phyloP scores from a whole-genome alignment of 2,329 filamentous ascomycete genomes.

The Colletotrichum cuscutae region DNA sequence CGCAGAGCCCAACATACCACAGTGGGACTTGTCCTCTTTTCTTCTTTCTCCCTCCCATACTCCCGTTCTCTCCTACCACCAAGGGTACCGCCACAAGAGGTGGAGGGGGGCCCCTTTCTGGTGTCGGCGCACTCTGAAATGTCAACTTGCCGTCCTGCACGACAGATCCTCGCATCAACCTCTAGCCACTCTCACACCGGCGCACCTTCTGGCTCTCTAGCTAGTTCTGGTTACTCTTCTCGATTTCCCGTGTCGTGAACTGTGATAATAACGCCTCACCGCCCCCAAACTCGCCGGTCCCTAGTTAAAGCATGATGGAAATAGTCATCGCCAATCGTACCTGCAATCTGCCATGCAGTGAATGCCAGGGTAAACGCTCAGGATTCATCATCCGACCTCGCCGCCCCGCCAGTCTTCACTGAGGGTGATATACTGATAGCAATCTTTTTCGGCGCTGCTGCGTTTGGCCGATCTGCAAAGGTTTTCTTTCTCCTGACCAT shows the following conservation, averaged over 20 bases:
- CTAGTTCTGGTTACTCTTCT: conserved; percentile 26
- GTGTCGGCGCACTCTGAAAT: neutral
- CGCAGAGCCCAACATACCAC: conserved; percentile 9
- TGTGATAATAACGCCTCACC: conserved; percentile 30
- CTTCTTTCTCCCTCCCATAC: neutral
- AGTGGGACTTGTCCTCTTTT: conserved; percentile 8
- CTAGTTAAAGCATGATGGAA: conserved; percentile 28
- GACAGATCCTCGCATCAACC: neutral
- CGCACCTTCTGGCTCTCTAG: conserved; percentile 2
- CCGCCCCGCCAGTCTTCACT: conserved; percentile 51
- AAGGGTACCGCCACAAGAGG: neutral
- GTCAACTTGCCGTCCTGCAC: conserved; percentile 22
- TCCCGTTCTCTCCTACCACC: neutral
- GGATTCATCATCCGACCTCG: conserved; percentile 52
- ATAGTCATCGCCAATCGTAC: conserved; percentile 28
- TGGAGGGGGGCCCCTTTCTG: neutral
- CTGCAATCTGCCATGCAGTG: conserved; percentile 2
- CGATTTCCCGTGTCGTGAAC: conserved; percentile 29
- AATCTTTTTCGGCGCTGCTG: conserved; percentile 62
- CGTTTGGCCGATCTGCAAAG: conserved; percentile 53
- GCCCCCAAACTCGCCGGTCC: conserved; percentile 22
- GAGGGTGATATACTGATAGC: conserved; percentile 66
- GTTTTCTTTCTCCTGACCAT: conserved; percentile 58
- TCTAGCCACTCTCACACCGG: neutral
- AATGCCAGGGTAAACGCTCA: conserved; percentile 38